Base-by-base conservation (phyloP, 2,329 filamentous ascomycete genomes). In the Zarea fungicola region DNA sequence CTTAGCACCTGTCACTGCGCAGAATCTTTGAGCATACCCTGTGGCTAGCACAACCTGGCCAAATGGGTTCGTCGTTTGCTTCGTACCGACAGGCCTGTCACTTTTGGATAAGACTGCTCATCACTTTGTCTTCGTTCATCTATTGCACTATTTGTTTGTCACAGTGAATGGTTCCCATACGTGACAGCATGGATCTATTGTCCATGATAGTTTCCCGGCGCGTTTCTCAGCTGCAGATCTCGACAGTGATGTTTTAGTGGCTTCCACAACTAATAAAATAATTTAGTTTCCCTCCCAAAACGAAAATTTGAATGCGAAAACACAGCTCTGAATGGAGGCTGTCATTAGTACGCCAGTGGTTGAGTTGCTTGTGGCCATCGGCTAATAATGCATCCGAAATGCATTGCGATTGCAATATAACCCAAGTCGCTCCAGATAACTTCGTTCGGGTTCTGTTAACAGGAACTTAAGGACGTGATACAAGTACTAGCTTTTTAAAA, bases 151-250 rank as follows among this genome's bases (percentile, higher is more conserved):
- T 41, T 45, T 5, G 32, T 48, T 18, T 44, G 49, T 14, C 57
- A 56, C n/a, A 65, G 52, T 5, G 61, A 61, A 16, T 56, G 59
- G 36, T 66, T 65, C 19, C 62, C 63, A 49, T 68, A 68, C 31
- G 60, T 58, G 64, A 62, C 31, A 63, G 53, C 14, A 54, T 56
- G 31, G 44, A 37, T 8, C 32, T 10, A 36, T 47, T 51, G 13
- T 48, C 44, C 22, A 51, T 37, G 28, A 29, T 29, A 29, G 7
- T 29, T 29, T 8, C 28, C n/a, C n/a, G n/a, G n/a, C 3, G 48
- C 34, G 48, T 44, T 44, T 34, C 32, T 39, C 31, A 44, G 8
- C 22, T n/a, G 23, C 31, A 11, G 35, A n/a, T n/a, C n/a, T n/a
- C n/a, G n/a, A n/a, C n/a, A n/a, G n/a, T n/a, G n/a, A n/a, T n/a